These are phyloP conservation scores for Globisporangium nodosum DNA, from an alignment of 352 stramenopile genomes.

Conservation along the genomic window DNA sequence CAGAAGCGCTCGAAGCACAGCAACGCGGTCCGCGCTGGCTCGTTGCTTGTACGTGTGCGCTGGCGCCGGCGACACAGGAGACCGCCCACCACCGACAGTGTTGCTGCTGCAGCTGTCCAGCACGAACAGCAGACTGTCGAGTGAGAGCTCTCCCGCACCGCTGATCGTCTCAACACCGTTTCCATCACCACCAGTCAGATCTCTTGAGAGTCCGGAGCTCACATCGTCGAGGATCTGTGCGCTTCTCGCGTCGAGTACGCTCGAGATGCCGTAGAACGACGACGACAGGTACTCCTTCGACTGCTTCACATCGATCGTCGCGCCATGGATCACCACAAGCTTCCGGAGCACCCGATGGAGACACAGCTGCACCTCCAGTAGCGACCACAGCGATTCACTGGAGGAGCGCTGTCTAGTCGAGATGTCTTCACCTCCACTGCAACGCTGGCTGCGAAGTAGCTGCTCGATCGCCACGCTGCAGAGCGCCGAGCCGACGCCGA, in stretches of 20 bases:
- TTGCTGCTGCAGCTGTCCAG: conserved; percentile 31
- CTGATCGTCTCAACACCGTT: not conserved
- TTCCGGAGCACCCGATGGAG: conserved; percentile 45
- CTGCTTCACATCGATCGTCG: conserved; percentile 21
- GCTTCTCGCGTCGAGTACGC: conserved; percentile 24
- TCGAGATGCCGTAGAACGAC: conserved; percentile 23
- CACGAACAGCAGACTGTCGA: conserved; percentile 31
- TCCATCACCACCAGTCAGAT: not conserved
- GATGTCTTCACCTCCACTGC: not conserved
- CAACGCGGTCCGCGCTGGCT: not conserved
- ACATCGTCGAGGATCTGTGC: conserved; percentile 8
- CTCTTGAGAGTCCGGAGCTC: conserved; percentile 2
- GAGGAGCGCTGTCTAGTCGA: not conserved
- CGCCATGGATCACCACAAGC: conserved; percentile 13
- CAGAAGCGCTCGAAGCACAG: conserved; percentile 28
- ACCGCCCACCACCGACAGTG: conserved; percentile 1
- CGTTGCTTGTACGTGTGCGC: conserved; percentile 4
- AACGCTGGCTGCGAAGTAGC: conserved; percentile 9
- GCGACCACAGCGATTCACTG: conserved; percentile 30
- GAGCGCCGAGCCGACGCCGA: conserved; percentile 42
- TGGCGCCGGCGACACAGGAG: not conserved
- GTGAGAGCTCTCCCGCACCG: conserved; percentile 20
- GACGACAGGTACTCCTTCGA: conserved; percentile 33
- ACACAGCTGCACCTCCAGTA: conserved; percentile 54
- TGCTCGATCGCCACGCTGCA: conserved; percentile 40